Evolutionary conservation across 2,329 filamentous ascomycete genomes (phyloP), one percentile per base, ranked within the genome.

Genomic region (Talaromyces islandicus): DNA sequence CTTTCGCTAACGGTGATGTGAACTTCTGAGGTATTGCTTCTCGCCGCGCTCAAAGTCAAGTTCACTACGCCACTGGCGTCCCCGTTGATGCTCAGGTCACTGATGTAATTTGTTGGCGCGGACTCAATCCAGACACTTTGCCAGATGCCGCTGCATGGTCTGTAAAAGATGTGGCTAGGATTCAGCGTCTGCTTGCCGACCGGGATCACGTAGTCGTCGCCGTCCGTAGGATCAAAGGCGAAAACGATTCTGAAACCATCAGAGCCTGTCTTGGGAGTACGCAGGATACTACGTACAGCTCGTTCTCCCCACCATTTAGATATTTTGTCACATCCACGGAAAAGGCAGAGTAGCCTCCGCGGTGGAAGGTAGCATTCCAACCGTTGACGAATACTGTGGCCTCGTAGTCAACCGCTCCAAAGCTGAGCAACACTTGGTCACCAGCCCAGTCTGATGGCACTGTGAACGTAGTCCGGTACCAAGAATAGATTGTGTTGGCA

Each of bases 71-170:
- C 43, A 25, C 19, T 25, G 19, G 19, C 43, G 43, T 50, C 19
- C 19, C 19, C 24, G 21, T 50, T 17, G 24, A 25, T 25, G 19
- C 10, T n/a, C 43, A 50, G 12, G 43, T 50, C 43, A 21, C 19
- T 50, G 19, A 50, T 50, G 43, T 50, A 50, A 50, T 50, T 50
- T 50, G 3, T 14, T 25, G 43, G 43, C 9, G 43, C 43, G 4
- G 24, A 1, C 68, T 88, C 85, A 7, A 90, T 69, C 88, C 88
- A 91, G 0, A 90, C 87, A n/a, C 81, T 81, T 67, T 88, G 86
- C 88, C 88, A 91, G 62, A 91, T 90, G 0, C 88, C 88, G n/a
- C 85, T 87, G 64, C 86, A 89, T 0, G 88, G 85, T 0, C 85
- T 85, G 67, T 90, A 90, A 70, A 88, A 90, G 57, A 90, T 90